Conservation (phyloP, 805 yeast species). For the Tetrapisispora namnaoensis region DNA sequence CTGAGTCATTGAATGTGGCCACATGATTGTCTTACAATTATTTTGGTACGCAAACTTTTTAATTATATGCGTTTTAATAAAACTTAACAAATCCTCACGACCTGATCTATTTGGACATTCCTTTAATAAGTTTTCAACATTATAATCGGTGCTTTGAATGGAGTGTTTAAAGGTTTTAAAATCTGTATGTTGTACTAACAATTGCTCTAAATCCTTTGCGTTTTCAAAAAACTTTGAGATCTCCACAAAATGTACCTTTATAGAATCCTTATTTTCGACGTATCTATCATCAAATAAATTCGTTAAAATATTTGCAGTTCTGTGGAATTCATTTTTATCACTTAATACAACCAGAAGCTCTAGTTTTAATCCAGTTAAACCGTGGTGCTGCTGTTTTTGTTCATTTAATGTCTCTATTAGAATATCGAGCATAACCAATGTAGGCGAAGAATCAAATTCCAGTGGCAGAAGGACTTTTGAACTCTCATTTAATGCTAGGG, state of each 20-base stretch:
- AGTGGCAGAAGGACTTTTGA: constrained; percentile 47
- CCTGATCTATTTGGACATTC: constrained; percentile 45
- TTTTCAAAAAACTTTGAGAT: constrained; percentile 33
- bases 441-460: constrained; percentile 47
- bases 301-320: constrained; percentile 9
- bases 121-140: constrained; percentile 8
- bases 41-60: constrained; percentile 36
- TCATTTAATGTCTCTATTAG: constrained; percentile 49
- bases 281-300: constrained; percentile 13
- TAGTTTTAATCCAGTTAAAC: constrained; percentile 57
- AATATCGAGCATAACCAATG: constrained; percentile 61
- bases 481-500: constrained; percentile 29
- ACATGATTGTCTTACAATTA: constrained; percentile 45
- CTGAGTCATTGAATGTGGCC: constrained; percentile 74
- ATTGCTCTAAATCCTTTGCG: constrained; percentile 10
- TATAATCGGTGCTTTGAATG: background rate
- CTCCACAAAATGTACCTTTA: constrained; percentile 33
- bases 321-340: constrained; percentile 29
- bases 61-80: constrained; percentile 41
- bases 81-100: constrained; percentile 47
- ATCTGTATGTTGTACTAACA: constrained; percentile 24
- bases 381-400: constrained; percentile 52
- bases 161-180: constrained; percentile 17
- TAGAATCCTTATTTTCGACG: constrained; percentile 25
- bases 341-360: constrained; percentile 37